Percentiles rank a stretch among this genome's conserved stretches.
Evolutionary conservation across 352 stramenopile genomes (phyloP).

Genomic region (Detonula confervacea): DNA sequence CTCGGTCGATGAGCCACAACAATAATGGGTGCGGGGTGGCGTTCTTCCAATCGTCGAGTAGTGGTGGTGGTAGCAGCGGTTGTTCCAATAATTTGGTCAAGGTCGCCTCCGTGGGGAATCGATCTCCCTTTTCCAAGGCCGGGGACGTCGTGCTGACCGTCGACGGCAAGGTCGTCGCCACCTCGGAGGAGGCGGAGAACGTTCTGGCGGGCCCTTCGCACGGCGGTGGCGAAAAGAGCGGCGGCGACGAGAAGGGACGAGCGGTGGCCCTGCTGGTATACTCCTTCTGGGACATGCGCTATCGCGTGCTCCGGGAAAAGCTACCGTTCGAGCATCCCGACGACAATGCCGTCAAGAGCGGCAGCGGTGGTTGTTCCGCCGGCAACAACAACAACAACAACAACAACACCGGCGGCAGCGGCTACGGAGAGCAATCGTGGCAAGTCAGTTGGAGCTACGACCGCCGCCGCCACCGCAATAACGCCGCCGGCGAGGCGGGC

Average conservation of each 20-base stretch:
- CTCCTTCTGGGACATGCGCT: conserved; percentile 33
- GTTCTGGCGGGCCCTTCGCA: too few species aligned
- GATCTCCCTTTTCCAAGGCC: conserved; percentile 13
- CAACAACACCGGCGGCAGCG: too few species aligned
- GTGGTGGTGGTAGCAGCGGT: too few species aligned
- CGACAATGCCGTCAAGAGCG: background rate
- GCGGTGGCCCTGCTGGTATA: conserved; percentile 25
- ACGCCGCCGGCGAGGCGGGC: background rate
- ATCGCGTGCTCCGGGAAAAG: conserved; percentile 15
- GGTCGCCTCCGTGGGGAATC: background rate
- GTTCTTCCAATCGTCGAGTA: too few species aligned
- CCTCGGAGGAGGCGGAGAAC: background rate
- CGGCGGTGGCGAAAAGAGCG: background rate
- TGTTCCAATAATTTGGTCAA: background rate
- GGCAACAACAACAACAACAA: too few species aligned
- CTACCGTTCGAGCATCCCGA: background rate
- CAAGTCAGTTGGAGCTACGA: background rate
- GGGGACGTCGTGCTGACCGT: conserved; percentile 33
- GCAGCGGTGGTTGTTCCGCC: too few species aligned
- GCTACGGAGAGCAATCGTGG: conserved; percentile 15
- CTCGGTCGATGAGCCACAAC: too few species aligned
- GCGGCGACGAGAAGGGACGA: conserved; percentile 3
- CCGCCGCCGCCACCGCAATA: too few species aligned
- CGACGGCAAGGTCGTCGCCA: conserved; percentile 14
- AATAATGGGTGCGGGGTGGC: too few species aligned